Percentiles rank a stretch among this genome's conserved stretches.
These are phyloP conservation scores for Penicillium malachiteum DNA, from an alignment of 495 filamentous ascomycete genomes.

Conservation along the genomic window DNA sequence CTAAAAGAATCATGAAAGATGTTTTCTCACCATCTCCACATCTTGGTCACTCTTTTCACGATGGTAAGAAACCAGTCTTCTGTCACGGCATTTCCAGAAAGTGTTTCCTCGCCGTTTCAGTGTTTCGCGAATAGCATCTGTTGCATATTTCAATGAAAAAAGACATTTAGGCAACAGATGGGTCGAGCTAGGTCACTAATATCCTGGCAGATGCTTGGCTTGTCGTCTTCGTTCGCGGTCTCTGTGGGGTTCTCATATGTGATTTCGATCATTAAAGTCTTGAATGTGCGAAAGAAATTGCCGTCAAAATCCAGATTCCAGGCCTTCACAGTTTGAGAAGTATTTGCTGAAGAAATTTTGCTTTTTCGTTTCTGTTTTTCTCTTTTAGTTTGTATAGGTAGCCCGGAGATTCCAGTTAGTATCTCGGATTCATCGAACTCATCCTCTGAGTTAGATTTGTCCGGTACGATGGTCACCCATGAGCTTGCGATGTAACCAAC, in stretches of 20 bases:
- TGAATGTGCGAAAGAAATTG: neutral
- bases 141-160: neutral
- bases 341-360: no score
- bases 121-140: neutral
- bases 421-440: no score
- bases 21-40: slow-evolving; percentile 3
- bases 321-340: no score
- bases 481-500: neutral
- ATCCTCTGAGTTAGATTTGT: no score
- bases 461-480: neutral
- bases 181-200: neutral
- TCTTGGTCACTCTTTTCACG: slow-evolving; percentile 6
- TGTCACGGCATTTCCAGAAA: slow-evolving; percentile 20
- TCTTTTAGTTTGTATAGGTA: no score
- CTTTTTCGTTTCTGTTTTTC: no score
- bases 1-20: neutral
- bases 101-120: slow-evolving; percentile 8
- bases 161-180: neutral
- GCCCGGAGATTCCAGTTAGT: no score
- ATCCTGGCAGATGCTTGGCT: neutral
- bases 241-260: neutral
- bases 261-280: neutral
- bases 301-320: neutral
- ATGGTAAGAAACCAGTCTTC: slow-evolving; percentile 17
- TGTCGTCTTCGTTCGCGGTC: neutral